phyloP scores from a whole-genome alignment of 495 filamentous ascomycete genomes.

The Aspergillus homomorphus region DNA sequence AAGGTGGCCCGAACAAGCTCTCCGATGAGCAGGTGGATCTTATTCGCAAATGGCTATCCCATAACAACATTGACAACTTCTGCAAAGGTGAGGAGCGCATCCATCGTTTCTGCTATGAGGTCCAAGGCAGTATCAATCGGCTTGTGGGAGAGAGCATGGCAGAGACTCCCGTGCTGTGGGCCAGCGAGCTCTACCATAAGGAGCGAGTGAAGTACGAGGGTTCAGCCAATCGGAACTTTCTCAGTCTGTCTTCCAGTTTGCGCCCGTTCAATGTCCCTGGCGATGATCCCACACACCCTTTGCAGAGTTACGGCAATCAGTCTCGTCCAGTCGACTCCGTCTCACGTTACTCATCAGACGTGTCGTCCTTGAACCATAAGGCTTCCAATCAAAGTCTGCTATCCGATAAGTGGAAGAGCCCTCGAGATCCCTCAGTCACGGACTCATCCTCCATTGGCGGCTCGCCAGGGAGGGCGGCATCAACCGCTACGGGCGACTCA shows the following conservation, averaged over 20 bases:
- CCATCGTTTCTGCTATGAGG: slow-evolving; percentile 88
- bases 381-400: slow-evolving; percentile 62
- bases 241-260: slow-evolving; percentile 42
- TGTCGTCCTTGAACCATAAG: slow-evolving; percentile 38
- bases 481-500: slow-evolving; percentile 70
- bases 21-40: slow-evolving; percentile 93
- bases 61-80: slow-evolving; percentile 84
- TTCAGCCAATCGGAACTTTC: slow-evolving; percentile 45
- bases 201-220: slow-evolving; percentile 77
- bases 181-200: slow-evolving; percentile 79
- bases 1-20: slow-evolving; percentile 89
- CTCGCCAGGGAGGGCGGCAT: slow-evolving; percentile 46
- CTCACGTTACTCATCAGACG: slow-evolving; percentile 35
- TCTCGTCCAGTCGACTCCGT: slow-evolving; percentile 44
- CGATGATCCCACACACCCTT: slow-evolving; percentile 41
- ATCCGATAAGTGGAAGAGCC: slow-evolving; percentile 60
- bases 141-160: slow-evolving; percentile 82
- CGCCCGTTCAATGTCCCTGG: slow-evolving; percentile 54
- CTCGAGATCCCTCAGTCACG: slow-evolving; percentile 40
- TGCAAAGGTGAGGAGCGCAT: slow-evolving; percentile 95
- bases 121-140: slow-evolving; percentile 82
- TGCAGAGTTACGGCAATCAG: slow-evolving; percentile 25
- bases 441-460: slow-evolving; percentile 58
- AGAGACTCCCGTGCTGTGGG: slow-evolving; percentile 88
- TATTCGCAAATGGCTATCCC: slow-evolving; percentile 78